Percentiles rank a stretch among this genome's conserved stretches.
These are phyloP conservation scores for Volvariella surrecta DNA, from an alignment of 1,284 basidiomycete genomes.

Conservation along the genomic window DNA sequence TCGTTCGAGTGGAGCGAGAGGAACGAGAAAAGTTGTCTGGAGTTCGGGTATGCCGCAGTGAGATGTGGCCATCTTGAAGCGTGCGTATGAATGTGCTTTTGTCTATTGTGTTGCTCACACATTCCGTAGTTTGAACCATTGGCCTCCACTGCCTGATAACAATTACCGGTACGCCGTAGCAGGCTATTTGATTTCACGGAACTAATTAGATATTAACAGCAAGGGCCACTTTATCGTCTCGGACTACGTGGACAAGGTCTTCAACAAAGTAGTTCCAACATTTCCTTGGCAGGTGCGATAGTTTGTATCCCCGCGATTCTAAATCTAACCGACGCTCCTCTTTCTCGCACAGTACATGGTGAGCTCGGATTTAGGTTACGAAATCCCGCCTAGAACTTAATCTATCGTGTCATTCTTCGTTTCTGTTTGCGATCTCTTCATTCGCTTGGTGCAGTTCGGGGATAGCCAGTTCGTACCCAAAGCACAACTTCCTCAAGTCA, in stretches of 20 bases:
- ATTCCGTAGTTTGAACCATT: constrained; percentile 48
- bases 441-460: constrained; percentile 46
- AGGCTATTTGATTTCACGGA: neutral
- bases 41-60: constrained; percentile 77
- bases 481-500: constrained; percentile 56
- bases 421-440: neutral
- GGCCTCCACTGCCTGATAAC: constrained; percentile 73
- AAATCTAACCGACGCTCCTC: no score
- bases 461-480: constrained; percentile 69
- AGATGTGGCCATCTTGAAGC: constrained; percentile 67
- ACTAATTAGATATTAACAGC: constrained; percentile 23
- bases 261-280: constrained; percentile 52
- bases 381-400: constrained; percentile 6
- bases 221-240: constrained; percentile 76
- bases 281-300: constrained; percentile 61
- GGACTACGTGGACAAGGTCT: constrained; percentile 67
- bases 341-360: no score
- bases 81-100: constrained; percentile 35
- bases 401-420: constrained; percentile 1
- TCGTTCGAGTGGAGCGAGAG: constrained; percentile 76
- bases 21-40: constrained; percentile 58
- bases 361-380: no score
- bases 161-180: constrained; percentile 62
- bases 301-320: no score
- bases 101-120: constrained; percentile 4